Evolutionary conservation across 2,329 filamentous ascomycete genomes (phyloP), one percentile per base, ranked within the genome.

Genomic region (Nemania abortiva): DNA sequence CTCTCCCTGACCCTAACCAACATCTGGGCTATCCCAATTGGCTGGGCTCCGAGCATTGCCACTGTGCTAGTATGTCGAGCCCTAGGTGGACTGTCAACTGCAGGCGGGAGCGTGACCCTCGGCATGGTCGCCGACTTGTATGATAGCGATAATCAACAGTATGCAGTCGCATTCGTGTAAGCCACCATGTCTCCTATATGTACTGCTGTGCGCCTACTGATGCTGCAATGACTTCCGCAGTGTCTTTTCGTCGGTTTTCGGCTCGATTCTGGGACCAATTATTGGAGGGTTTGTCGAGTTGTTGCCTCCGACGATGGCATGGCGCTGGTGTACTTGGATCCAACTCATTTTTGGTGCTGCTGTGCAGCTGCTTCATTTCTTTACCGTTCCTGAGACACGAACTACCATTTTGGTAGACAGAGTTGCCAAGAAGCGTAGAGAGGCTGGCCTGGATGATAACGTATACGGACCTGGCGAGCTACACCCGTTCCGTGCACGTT

Each of bases 161-260:
- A 92, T 72, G 92, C 92, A 4, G 91, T 94, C 2, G 90, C 90
- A 1, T 92, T 90, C 67, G 89, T 92, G 76, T 77, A 71, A 77
- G 75, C 72, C 29, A 7, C 13, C 34, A 37, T 15, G 15, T 20
- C 27, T 15, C 24, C 47, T n/a, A 10, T 20, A 13, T 52, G 5
- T 20, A 13, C n/a, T 3, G 6, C 27, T 39, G 10, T 42, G 34
- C 34, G 5, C 20, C 7, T 54, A 2, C 49, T 18, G 9, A 57
- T 37, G 15, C 2, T 3, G 45, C 39, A 2, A 24, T 13, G 3
- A 20, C 13, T 18, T 47, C 1, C 9, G 45, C 22, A 77, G 75
- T 29, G 92, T 94, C 57, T 93, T 95, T 75, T 94, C 92, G 0
- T 94, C 92, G 0, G 92, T 95, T 18, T 91, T 89, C 27, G 92